phyloP scores from a whole-genome alignment of 2,329 filamentous ascomycete genomes.

The Pseudogymnoascus destructans region DNA sequence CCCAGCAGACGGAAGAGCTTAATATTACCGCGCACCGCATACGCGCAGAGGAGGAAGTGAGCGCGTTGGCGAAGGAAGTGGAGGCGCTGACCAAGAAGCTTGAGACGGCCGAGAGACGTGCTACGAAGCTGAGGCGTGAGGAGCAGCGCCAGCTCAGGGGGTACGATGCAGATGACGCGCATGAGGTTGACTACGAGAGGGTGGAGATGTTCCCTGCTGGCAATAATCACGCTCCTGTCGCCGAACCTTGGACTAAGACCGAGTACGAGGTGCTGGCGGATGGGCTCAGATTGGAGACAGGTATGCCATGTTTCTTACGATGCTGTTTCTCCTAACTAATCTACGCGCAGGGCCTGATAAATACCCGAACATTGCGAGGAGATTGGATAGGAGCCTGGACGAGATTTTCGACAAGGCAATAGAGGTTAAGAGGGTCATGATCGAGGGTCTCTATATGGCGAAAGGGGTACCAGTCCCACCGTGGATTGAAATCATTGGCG shows the following conservation, averaged over 20 bases:
- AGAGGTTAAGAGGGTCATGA: conserved; percentile 19
- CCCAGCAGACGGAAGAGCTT: not conserved
- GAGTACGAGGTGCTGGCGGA: conserved; percentile 5
- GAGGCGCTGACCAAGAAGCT: not conserved
- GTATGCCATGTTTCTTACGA: not conserved
- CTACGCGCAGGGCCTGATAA: conserved; percentile 11
- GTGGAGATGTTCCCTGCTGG: conserved; percentile 14
- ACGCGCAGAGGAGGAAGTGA: not conserved
- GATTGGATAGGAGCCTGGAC: conserved; percentile 18
- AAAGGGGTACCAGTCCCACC: not conserved
- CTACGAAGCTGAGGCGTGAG: not conserved
- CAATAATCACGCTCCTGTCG: conserved; percentile 9
- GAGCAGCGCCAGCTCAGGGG: not conserved
- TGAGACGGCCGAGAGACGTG: not conserved
- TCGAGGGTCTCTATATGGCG: conserved; percentile 10
- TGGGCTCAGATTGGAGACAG: conserved; percentile 2
- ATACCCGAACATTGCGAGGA: conserved; percentile 15
- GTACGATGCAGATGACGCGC: not conserved
- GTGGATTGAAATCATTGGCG: not conserved
- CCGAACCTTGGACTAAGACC: not conserved
- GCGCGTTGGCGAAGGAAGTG: not conserved
- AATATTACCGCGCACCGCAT: not conserved
- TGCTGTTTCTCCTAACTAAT: not conserved
- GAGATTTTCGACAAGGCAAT: conserved; percentile 21
- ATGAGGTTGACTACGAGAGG: conserved; percentile 1